These are phyloP conservation scores for Cercospora sp. DNA, from an alignment of 2,329 filamentous ascomycete genomes.

Conservation along the genomic window DNA sequence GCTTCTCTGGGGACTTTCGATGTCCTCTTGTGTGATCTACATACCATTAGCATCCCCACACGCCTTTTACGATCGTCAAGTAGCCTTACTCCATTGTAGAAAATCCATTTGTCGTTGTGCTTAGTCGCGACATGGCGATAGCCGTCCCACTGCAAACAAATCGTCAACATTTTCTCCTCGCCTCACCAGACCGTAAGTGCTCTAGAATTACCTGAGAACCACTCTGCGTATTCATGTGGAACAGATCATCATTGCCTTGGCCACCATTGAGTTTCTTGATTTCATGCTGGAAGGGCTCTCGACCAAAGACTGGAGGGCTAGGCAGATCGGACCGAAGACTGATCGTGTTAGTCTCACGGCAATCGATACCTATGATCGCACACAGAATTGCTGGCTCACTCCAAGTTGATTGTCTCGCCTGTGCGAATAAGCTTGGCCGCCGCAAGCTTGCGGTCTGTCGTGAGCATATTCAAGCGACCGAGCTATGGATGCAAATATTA, in stretches of 20 bases:
- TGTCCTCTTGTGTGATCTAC: constrained; percentile 8
- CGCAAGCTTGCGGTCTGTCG: neutral
- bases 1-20: constrained; percentile 12
- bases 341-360: neutral
- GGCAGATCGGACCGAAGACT: neutral
- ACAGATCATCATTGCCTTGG: constrained; percentile 20
- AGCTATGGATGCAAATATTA: neutral
- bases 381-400: neutral
- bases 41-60: neutral
- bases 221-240: constrained; percentile 18
- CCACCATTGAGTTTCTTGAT: constrained; percentile 20
- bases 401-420: neutral
- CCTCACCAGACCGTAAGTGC: neutral
- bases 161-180: neutral
- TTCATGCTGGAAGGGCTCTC: constrained; percentile 13
- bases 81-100: constrained; percentile 14
- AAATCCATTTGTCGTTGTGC: constrained; percentile 4
- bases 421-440: neutral
- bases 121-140: constrained; percentile 16
- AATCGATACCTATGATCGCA: neutral
- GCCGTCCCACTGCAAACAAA: constrained; percentile 15
- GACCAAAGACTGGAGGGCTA: neutral
- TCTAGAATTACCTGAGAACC: neutral
- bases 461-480: neutral
- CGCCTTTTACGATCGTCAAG: neutral